Evolutionary conservation across 148 eudicot species (phyloP), one percentile per base, ranked within the genome.

Genomic region (Simmondsia chinensis): DNA sequence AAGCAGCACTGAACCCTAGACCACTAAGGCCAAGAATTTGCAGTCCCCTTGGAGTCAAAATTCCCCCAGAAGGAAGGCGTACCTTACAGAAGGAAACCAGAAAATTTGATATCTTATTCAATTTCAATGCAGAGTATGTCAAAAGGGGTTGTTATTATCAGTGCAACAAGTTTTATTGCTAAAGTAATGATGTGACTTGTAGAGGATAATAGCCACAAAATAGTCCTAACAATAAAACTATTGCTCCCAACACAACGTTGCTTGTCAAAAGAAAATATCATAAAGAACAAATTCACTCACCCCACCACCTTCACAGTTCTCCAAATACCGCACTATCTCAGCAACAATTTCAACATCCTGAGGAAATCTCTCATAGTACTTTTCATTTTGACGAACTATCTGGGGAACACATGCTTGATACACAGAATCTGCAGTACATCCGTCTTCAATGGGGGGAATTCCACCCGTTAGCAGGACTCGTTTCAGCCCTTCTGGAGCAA

Each of bases 381-480:
- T 91, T 28, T 65, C 77, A 57, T 85, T 91, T 60, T 91, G 97
- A 29, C 4, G 54, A 45, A 68, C 40, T 59, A 82, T 25, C 51
- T 71, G 74, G 57, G 69, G 71, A 59, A 91, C 71, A 64, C 86
- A 79, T 28, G 73, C 76, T 41, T 70, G 71, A 55, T 91, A 91
- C 6, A 78, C 85, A 29, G 68, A 33, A 54, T 91, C 94, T 23
- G 97, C 97, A 36, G 86, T 66, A 61, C 88, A 82, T 3, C 94
- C 87, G 38, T 68, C 65, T 41, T 70, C 80, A 32, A 91, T 48
- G 18, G 95, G 94, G 44, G 97, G 97, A 27, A 75, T 75, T 48
- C 97, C 97, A 21, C 95, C 97, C 29, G 97, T 91, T 45, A 91
- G 40, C 54, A 82, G 87, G 56, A 79, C 97, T 76, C 85, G 82